Base-by-base conservation (phyloP, 2,329 filamentous ascomycete genomes). In the Clarireedia monteithiana region DNA sequence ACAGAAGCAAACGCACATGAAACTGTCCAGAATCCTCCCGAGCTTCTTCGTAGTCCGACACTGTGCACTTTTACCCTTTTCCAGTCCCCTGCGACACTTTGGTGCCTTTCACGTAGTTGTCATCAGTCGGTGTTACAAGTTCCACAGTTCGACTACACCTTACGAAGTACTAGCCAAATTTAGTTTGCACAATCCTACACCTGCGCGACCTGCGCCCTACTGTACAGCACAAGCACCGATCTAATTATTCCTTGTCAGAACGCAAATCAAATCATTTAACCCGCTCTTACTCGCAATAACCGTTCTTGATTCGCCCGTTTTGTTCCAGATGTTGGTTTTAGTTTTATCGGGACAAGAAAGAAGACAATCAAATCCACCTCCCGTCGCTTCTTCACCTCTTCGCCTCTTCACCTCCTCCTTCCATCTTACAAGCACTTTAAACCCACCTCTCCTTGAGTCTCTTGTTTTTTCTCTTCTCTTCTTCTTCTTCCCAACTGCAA, bases 401-500 rank as follows among this genome's bases (percentile, higher is more conserved):
- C 26, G 9, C 51, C 40, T 42, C 39, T 48, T 39, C 54, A 9
- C 23, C 38, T 30, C 34, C 14, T 48, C 17, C 40, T 48, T 52
- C 34, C 30, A 52, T 30, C 27, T n/a, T n/a, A 17, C 14, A 12
- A 26, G 24, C 24, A 20, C 34, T 39, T 53, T 39, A 20, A 20
- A 20, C 20, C 20, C 26, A 53, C 14, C 17, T 36, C 53, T 50
- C 24, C 26, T 53, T 42, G 34, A 2, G 14, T 39, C 30, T 24
- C 24, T 17, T 30, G 23, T 56, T 39, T 34, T 34, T 39, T 26
- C 12, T 50, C 20, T 44, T 50, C 27, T 38, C 27, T 46, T 48
- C 36, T 59, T 49, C 46, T 46, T 48, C 36, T 59, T 49, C 46
- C 56, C 58, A 34, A 34, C 10, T 34, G 12, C 30, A 34, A 34